Evolutionary conservation across 1,284 basidiomycete genomes (phyloP).

Genomic region (Moniliella sp.): DNA sequence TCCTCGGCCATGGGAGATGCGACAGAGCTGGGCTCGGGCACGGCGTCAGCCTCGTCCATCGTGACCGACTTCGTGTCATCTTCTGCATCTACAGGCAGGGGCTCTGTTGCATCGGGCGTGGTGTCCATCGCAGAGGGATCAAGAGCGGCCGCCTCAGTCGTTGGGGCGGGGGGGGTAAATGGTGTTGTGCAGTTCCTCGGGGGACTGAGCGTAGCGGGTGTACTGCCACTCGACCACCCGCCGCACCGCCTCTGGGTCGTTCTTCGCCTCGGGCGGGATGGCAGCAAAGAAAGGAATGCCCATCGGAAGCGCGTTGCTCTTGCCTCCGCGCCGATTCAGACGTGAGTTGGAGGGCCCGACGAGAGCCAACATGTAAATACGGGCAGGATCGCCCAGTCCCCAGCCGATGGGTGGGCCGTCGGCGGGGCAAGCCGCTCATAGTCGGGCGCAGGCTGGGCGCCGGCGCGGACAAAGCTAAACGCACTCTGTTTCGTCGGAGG

Average conservation of each 20-base stretch:
- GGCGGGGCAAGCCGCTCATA: slow-evolving; percentile 7
- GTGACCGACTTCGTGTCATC: too few relatives aligned
- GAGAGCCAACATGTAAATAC: slow-evolving; percentile 12
- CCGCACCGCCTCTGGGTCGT: slow-evolving; percentile 9
- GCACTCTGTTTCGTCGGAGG: slow-evolving; percentile 2
- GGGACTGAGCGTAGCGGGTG: slow-evolving; percentile 54
- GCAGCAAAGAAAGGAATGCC: slow-evolving; percentile 29
- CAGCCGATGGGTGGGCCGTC: slow-evolving; percentile 1
- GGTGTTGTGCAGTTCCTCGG: slow-evolving; percentile 27
- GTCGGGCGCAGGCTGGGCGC: slow-evolving; percentile 9
- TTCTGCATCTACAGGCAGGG: too few relatives aligned
- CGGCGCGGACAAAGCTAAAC: slow-evolving; percentile 5
- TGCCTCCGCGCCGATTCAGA: neutral
- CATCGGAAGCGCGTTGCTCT: neutral
- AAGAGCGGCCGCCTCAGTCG: too few relatives aligned
- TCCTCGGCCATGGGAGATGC: too few relatives aligned
- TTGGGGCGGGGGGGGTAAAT: too few relatives aligned
- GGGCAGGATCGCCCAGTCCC: slow-evolving; percentile 17
- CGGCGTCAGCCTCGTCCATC: too few relatives aligned
- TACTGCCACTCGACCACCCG: slow-evolving; percentile 37
- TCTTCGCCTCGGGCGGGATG: slow-evolving; percentile 9
- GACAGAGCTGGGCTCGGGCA: too few relatives aligned
- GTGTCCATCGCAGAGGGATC: too few relatives aligned
- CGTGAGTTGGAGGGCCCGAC: slow-evolving; percentile 1
- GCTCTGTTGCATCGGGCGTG: too few relatives aligned